Conservation (phyloP, 768 basidiomycete species). For the Mycena filopes region DNA sequence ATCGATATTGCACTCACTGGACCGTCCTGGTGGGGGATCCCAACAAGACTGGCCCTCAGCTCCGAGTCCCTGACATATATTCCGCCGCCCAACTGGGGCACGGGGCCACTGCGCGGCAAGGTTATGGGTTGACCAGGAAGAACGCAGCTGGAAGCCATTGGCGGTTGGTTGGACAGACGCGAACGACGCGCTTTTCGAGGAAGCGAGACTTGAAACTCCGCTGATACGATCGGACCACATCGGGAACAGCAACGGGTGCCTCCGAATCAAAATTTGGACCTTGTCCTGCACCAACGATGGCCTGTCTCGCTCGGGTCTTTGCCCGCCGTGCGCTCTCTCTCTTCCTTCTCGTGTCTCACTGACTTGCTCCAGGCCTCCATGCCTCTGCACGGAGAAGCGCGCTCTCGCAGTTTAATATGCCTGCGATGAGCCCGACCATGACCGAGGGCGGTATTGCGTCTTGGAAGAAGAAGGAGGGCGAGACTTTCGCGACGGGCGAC, state of each 20-base stretch:
- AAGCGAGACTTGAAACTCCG: no score
- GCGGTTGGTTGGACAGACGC: background rate
- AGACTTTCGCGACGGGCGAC: slow-evolving; percentile 88
- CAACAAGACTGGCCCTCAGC: slow-evolving; percentile 77
- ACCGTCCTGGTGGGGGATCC: slow-evolving; percentile 68
- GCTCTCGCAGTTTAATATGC: slow-evolving; percentile 92
- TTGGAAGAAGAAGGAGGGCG: slow-evolving; percentile 98
- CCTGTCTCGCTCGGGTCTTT: slow-evolving; percentile 71
- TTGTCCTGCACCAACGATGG: slow-evolving; percentile 60
- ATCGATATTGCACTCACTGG: slow-evolving; percentile 69
- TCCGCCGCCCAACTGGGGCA: slow-evolving; percentile 70
- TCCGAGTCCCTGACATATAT: slow-evolving; percentile 72
- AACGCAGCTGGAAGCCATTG: slow-evolving; percentile 39
- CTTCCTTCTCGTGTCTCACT: background rate
- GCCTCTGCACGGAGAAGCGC: slow-evolving; percentile 81
- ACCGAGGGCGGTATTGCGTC: slow-evolving; percentile 97
- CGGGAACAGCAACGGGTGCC: no score
- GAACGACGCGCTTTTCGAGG: no score
- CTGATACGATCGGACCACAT: no score
- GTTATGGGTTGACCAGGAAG: slow-evolving; percentile 85
- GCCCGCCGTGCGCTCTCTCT: slow-evolving; percentile 66
- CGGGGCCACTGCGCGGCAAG: slow-evolving; percentile 60
- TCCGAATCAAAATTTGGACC: slow-evolving; percentile 20
- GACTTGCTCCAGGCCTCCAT: slow-evolving; percentile 75
- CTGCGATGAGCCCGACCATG: slow-evolving; percentile 99